Evolutionary conservation across 192 early-diverging fungal genomes (phyloP), one percentile per base, ranked within the genome.

Genomic region (Umbelopsis isabellina): DNA sequence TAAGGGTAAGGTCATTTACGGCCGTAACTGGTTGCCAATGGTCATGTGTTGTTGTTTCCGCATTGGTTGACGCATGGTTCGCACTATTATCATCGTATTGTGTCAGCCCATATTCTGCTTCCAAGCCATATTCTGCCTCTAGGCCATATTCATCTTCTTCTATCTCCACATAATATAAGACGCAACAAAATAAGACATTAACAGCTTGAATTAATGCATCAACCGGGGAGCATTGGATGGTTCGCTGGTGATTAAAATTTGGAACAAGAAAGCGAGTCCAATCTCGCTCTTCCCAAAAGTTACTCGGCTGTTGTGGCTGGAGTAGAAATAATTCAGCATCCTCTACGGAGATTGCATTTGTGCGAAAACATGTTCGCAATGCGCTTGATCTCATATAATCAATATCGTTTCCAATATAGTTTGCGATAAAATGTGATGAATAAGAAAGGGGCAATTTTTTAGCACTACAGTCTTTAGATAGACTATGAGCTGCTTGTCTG

Each of bases 61-160:
- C 55, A 25, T 23, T 21, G 51, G 12, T 25, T 4, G 21, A 25
- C 3, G 2, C 13, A 33, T 27, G 23, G 16, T 61, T 30, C n/a
- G 55, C 9, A 5, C 5, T 30, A 15, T 16, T 13, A n/a, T 16
- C 18, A 61, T 35, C 33, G 12, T 15, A 12, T 15, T 61, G 30
- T n/a, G 27, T 15, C 15, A 61, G 11, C 0, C 55, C 55, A 35
- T 61, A 61, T 25, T 61, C 55, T 30, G 27, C 27, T n/a, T 61
- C 55, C 13, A 61, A 16, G 2, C 55, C 55, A 35, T 61, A 61
- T 25, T 61, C 55, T 30, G 27, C 27, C 15, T 61, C 55, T 3
- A 61, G 27, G 2, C 55, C 55, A 35, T 61, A 35, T 13, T 61
- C 55, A 15, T 61, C 55, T 61, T 61, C 55, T 61, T 61, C 55